Base-by-base conservation (phyloP, 441 rosid genomes). In the Euphorbia schlechtendalii region DNA sequence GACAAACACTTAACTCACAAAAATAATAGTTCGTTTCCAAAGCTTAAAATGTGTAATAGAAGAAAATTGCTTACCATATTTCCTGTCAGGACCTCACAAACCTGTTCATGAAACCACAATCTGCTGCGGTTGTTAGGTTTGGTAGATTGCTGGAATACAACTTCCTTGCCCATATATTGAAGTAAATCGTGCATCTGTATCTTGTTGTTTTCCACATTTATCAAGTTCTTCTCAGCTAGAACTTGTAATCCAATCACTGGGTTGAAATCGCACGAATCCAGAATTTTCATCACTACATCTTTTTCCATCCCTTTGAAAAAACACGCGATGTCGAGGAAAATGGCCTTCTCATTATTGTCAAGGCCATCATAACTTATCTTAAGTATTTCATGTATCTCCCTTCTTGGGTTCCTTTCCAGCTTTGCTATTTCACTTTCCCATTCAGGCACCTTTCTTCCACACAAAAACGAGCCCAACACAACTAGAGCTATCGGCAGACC, bases 291-390 rank as follows among this genome's bases (percentile, higher is more conserved):
- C 9, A 71, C 76, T 15, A 13, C n/a, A 56, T 69, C 54, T 57
- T 43, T 71, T 17, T 68, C 74, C 59, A 34, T 65, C 1, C 76
- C 78, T 20, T 68, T 74, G n/a, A 71, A 77, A 54, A 77, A 77
- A 53, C 76, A 77, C 2, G 78, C 69, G 59, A 74, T 77, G 38
- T 77, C 74, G 56, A 74, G 69, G 65, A 74, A 70, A 24, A 74
- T 63, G 45, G 59, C 57, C 57, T 66, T 70, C 57, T 63, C 61
- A 17, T 45, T 10, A 40, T 24, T 56, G 20, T 63, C 71, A 32
- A 74, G 24, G 20, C 66, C 65, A 43, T 74, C 69, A 13, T 46
- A 66, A 30, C 74, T 62, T 49, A 57, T 49, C 52, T 63, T 38
- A 34, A 66, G 71, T 17, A 61, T 27, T 20, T 66, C 52, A 28